Base-by-base conservation (phyloP, 306 rosid species). In the Casuarina glauca region DNA sequence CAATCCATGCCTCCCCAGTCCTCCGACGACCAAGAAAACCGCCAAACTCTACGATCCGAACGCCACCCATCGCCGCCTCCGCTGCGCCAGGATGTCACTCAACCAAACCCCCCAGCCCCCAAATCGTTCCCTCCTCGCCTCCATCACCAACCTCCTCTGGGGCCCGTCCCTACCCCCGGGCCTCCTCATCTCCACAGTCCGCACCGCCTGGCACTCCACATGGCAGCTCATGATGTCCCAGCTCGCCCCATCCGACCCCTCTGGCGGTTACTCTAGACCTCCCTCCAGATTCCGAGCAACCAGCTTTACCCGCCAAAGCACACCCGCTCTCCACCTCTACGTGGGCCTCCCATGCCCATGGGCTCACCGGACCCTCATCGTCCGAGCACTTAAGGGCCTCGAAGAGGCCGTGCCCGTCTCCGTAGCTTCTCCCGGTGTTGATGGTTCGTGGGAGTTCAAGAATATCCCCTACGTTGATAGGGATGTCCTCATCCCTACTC, bases 211-310 rank as follows among this genome's bases (percentile, higher is more conserved):
- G 98, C 82, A 83, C 80, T 61, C 93, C 88, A 79, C 96, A 73
- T 95, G 98, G 98, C 91, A 79, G 38, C 74, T 94, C 57, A 91
- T 94, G 98, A 92, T 94, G 98, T 80, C 89, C 32, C 97, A 92
- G 85, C 97, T 94, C n/a, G 97, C 97, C 67, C 97, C 98, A 53
- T 26, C 32, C 32, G 32, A 26, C 0, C 32, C 32, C 32, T 26
- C 1, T 0, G 32, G 32, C 32, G 32, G 32, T 26, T 26, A 26
- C 32, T 26, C 32, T 26, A 26, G 32, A 26, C 32, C 32, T 26
- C 32, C 32, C 32, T 94, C 98, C 60, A 80, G 75, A 54, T 94
- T 94, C 85, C 92, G 95, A 44, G 75, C 83, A 50, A 15, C 88
- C 41, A 54, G 58, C 12, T 36, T 85, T 70, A 57, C 88, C 76